Evolutionary conservation across 1,284 basidiomycete species (phyloP), one percentile per base, ranked within the genome.

Genomic region (Pseudozyma tsukubaensis): DNA sequence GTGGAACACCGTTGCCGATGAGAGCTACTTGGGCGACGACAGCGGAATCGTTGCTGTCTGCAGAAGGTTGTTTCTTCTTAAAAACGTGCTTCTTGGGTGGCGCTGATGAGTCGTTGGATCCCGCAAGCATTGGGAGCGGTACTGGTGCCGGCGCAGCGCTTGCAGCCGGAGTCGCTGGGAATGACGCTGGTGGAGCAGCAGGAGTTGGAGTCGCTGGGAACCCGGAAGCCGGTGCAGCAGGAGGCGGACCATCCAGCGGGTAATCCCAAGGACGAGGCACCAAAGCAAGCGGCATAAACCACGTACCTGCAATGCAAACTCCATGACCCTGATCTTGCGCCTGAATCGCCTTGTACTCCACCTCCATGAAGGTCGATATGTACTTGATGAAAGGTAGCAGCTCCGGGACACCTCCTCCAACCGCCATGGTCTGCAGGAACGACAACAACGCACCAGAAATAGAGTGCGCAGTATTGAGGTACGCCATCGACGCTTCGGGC

Each of bases 321-420:
- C 78, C 79, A n/a, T 77, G 48, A 19, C 79, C 77, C 21, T 64
- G 50, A 43, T 82, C 77, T 47, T 76, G 76, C 4, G 61, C 70
- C 59, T 74, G 64, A 44, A 82, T 78, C 11, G 79, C 78, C 57
- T 69, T 68, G 57, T 81, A 80, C 63, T 82, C 80, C 35, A 82
- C 61, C 51, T 82, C 80, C 69, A 82, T 73, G 42, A 65, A 77
- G 13, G 68, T 75, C 29, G 77, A 75, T 37, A 80, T 77, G 59
- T 82, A 82, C 61, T 66, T 65, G 67, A 82, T 74, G 45, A 80
- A 80, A 12, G 80, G 80, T 21, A 80, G 52, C 59, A 82, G 51
- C 63, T 82, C 80, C 0, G 79, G 79, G 35, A 82, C 68, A 16
- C 80, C 79, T 10, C 77, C 78, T 10, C 67, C 52, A 12, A 78